Evolutionary conservation across 1,284 basidiomycete genomes (phyloP).

Genomic region (Neonothopanus nambi): DNA sequence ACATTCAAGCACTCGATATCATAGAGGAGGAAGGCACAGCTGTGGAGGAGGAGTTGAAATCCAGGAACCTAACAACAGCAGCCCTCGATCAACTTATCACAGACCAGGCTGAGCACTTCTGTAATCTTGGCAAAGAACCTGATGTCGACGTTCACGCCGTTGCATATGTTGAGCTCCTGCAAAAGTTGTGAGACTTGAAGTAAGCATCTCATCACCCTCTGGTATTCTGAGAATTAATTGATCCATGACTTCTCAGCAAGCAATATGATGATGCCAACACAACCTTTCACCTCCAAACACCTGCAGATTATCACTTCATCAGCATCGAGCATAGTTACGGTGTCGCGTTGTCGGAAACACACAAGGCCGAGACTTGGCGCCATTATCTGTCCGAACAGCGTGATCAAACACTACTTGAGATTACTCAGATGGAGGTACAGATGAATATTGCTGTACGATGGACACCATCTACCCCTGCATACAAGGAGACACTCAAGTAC

Average conservation of each 20-base stretch:
- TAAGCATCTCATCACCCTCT: too few relatives aligned
- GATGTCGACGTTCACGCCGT: slow-evolving; percentile 11
- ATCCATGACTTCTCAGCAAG: background rate
- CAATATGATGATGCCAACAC: background rate
- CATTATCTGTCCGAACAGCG: slow-evolving; percentile 1
- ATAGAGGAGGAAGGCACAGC: slow-evolving; percentile 13
- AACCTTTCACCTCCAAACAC: slow-evolving; percentile 1
- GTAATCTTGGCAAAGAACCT: slow-evolving; percentile 17
- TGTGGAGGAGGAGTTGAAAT: background rate
- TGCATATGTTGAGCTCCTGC: slow-evolving; percentile 21
- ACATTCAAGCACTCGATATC: slow-evolving; percentile 24
- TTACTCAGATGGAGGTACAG: slow-evolving; percentile 9
- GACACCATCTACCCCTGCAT: slow-evolving; percentile 6
- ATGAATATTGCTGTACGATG: slow-evolving; percentile 15
- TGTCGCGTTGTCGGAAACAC: background rate
- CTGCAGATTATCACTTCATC: background rate
- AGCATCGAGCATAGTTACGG: background rate
- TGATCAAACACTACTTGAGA: slow-evolving; percentile 8
- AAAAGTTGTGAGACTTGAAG: slow-evolving; percentile 10
- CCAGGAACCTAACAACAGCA: background rate
- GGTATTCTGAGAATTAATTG: slow-evolving; percentile 5
- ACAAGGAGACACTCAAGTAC: slow-evolving; percentile 3
- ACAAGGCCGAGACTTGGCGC: background rate
- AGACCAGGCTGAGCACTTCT: slow-evolving; percentile 17
- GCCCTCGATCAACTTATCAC: background rate